Percentiles rank a stretch among this genome's conserved stretches.
Evolutionary conservation across 139 green algal genomes (phyloP).

Genomic region (Tetraselmis chui): DNA sequence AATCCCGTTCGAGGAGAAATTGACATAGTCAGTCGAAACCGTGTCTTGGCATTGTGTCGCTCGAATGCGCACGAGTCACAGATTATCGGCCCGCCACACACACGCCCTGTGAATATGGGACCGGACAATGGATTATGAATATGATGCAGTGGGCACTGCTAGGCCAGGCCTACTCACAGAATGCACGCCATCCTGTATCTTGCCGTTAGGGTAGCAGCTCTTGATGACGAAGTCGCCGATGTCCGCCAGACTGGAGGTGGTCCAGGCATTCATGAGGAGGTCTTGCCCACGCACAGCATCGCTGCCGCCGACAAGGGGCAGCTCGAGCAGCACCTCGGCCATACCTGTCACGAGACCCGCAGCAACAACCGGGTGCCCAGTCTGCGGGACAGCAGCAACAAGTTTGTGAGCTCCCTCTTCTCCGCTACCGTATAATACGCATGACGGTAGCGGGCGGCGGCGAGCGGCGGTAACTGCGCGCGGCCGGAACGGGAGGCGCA

Average conservation of each 20-base stretch:
- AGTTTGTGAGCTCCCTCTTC: too few species aligned
- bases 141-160: not conserved
- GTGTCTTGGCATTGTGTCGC: not conserved
- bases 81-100: not conserved
- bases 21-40: not conserved
- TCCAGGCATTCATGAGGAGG: not conserved
- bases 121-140: not conserved
- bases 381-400: too few species aligned
- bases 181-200: not conserved
- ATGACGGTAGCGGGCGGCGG: too few species aligned
- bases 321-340: not conserved
- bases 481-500: too few species aligned
- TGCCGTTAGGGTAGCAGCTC: not conserved
- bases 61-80: not conserved
- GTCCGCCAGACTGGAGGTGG: not conserved
- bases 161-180: not conserved
- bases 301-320: not conserved
- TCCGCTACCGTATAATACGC: too few species aligned
- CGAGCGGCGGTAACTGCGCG: too few species aligned
- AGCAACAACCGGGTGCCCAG: too few species aligned
- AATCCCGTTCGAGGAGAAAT: not conserved
- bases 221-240: not conserved
- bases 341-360: too few species aligned
- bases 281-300: not conserved
- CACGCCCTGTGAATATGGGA: not conserved